These are phyloP conservation scores for Trichoderma orchidacearum DNA, from an alignment of 495 filamentous ascomycete species.

Conservation along the genomic window DNA sequence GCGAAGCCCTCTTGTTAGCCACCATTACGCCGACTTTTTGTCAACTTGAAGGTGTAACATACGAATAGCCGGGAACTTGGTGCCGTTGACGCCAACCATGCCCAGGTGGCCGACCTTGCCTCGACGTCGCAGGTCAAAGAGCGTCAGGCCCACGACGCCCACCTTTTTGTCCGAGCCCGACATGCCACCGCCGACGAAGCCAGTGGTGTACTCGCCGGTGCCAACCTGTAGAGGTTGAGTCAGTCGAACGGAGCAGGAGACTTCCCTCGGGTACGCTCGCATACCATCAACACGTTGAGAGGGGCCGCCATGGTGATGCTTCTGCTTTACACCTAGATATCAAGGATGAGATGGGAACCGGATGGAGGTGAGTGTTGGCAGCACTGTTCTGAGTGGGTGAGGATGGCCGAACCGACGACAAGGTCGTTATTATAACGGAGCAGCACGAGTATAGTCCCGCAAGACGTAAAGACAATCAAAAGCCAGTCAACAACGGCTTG, in stretches of 20 bases:
- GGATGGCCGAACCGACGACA: too few species aligned
- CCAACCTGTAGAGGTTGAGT: slow-evolving; percentile 41
- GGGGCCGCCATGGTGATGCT: slow-evolving; percentile 44
- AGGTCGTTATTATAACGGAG: too few species aligned
- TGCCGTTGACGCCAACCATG: slow-evolving; percentile 83
- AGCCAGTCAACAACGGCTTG: neutral
- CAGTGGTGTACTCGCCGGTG: slow-evolving; percentile 93
- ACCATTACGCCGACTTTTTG: neutral
- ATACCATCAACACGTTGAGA: slow-evolving; percentile 78
- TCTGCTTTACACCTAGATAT: neutral
- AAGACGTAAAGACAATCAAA: neutral
- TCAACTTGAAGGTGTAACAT: slow-evolving; percentile 14
- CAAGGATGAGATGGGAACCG: neutral
- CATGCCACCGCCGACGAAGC: slow-evolving; percentile 65
- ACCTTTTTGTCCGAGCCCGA: slow-evolving; percentile 85
- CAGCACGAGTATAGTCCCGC: neutral
- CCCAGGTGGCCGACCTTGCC: slow-evolving; percentile 75
- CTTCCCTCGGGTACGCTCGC: slow-evolving; percentile 10
- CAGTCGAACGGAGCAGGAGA: slow-evolving; percentile 6
- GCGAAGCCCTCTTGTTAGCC: neutral
- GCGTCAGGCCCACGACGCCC: slow-evolving; percentile 76
- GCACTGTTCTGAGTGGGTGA: too few species aligned
- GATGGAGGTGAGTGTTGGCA: neutral
- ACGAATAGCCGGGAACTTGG: slow-evolving; percentile 86
- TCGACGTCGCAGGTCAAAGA: slow-evolving; percentile 80